A percentile compares a stretch with the other conserved stretches of the same genome.
phyloP scores from a whole-genome alignment of 2,329 filamentous ascomycete genomes.

The Paraphaeosphaeria sporulosa region DNA sequence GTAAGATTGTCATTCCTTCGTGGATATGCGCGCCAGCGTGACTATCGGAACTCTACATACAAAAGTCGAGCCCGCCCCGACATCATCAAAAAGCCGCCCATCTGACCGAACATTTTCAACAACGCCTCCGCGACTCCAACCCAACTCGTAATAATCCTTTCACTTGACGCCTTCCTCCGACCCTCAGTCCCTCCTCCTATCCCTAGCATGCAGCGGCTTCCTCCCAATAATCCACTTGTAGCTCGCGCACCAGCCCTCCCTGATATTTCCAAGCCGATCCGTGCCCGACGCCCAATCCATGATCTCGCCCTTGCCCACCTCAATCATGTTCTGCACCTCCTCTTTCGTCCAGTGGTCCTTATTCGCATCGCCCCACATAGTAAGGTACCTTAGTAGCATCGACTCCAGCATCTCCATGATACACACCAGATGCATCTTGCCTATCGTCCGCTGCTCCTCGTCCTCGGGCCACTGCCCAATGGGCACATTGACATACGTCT shows the following conservation, averaged over 20 bases:
- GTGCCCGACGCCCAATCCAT: slow-evolving; percentile 33
- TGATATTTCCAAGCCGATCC: slow-evolving; percentile 31
- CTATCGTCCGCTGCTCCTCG: slow-evolving; percentile 41
- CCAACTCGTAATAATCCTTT: not conserved
- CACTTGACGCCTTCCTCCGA: not conserved
- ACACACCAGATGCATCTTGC: slow-evolving; percentile 44
- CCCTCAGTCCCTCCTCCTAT: not conserved
- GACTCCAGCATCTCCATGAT: slow-evolving; percentile 45
- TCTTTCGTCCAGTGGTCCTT: slow-evolving; percentile 36
- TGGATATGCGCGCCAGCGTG: not conserved
- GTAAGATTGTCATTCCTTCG: not conserved
- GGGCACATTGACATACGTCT: slow-evolving; percentile 49
- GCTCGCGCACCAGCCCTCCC: slow-evolving; percentile 43
- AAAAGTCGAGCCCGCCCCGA: not conserved
- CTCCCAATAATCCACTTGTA: slow-evolving; percentile 47
- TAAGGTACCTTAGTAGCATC: slow-evolving; percentile 36
- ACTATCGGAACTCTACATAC: not conserved
- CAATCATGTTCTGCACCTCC: slow-evolving; percentile 33
- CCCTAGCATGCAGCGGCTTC: slow-evolving; percentile 21
- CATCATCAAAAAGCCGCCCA: not conserved
- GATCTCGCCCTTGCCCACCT: slow-evolving; percentile 36
- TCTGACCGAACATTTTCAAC: not conserved
- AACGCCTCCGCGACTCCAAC: not conserved
- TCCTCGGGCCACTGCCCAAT: slow-evolving; percentile 43
- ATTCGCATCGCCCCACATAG: slow-evolving; percentile 36